A percentile compares a stretch with the other conserved stretches of the same genome.
phyloP scores from a whole-genome alignment of 2,329 filamentous ascomycete genomes.

The Aschersonia sp. region DNA sequence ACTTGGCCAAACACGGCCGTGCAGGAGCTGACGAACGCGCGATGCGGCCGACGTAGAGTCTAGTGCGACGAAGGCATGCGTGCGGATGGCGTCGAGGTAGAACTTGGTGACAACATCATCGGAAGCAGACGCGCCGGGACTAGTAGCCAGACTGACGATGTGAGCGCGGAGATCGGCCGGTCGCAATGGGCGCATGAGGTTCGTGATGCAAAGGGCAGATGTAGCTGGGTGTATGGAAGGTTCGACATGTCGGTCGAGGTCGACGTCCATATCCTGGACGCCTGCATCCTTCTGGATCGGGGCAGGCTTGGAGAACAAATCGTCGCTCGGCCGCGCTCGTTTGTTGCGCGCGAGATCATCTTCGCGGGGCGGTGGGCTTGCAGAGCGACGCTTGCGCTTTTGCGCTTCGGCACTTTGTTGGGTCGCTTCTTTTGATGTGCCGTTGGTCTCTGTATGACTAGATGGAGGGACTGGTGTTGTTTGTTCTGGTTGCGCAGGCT shows the following conservation, averaged over 20 bases:
- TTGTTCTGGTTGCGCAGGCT: background rate
- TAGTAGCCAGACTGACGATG: constrained; percentile 52
- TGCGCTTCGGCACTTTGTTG: constrained; percentile 27
- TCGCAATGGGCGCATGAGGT: constrained; percentile 79
- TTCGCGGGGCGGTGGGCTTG: constrained; percentile 41
- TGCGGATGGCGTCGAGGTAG: constrained; percentile 73
- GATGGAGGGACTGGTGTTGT: background rate
- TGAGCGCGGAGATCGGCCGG: constrained; percentile 52
- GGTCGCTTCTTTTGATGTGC: constrained; percentile 1
- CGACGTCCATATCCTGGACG: constrained; percentile 13
- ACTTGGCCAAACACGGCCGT: constrained; percentile 72
- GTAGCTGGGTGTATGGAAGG: constrained; percentile 61
- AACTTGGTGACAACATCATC: constrained; percentile 47
- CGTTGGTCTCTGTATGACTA: background rate
- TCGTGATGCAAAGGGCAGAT: constrained; percentile 70
- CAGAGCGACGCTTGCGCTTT: constrained; percentile 54
- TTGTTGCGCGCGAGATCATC: constrained; percentile 37
- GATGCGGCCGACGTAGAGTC: constrained; percentile 54
- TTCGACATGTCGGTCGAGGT: constrained; percentile 21
- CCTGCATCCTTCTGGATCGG: background rate
- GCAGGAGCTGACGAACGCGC: constrained; percentile 60
- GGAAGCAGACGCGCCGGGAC: constrained; percentile 29
- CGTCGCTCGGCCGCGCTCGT: constrained; percentile 27
- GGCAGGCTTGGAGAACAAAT: background rate
- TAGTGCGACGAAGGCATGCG: constrained; percentile 75